These are phyloP conservation scores for Calycina herbarum DNA, from an alignment of 2,329 filamentous ascomycete genomes.

Conservation along the genomic window DNA sequence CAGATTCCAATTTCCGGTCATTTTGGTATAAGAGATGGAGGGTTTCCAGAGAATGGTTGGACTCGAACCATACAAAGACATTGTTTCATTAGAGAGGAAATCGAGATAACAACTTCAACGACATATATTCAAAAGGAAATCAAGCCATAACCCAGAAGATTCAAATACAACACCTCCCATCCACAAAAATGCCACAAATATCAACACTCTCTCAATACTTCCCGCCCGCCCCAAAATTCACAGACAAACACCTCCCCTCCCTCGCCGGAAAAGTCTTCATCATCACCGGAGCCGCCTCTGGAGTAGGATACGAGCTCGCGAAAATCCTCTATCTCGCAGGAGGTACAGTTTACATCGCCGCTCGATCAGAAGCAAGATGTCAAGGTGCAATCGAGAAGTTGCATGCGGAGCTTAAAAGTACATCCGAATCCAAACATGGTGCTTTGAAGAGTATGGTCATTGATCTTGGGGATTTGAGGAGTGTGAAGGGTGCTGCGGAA, in stretches of 20 bases:
- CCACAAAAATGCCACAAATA: not conserved
- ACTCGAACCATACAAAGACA: not conserved
- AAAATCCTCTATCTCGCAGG: slow-evolving; percentile 51
- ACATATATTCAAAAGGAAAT: too few relatives aligned
- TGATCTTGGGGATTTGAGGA: slow-evolving; percentile 33
- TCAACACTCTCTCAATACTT: not conserved
- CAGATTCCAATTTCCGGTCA: not conserved
- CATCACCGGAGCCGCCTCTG: slow-evolving; percentile 43
- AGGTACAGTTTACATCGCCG: slow-evolving; percentile 52
- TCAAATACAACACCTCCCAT: not conserved
- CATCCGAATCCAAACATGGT: slow-evolving; percentile 12
- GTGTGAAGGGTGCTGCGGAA: slow-evolving; percentile 31
- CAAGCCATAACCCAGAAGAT: not conserved
- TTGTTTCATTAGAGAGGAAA: not conserved
- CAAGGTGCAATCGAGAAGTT: slow-evolving; percentile 45
- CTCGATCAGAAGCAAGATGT: slow-evolving; percentile 44
- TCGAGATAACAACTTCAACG: too few relatives aligned
- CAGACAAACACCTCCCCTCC: not conserved
- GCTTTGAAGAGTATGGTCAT: slow-evolving; percentile 27
- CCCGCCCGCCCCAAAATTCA: not conserved
- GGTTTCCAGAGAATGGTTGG: not conserved
- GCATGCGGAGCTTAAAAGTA: slow-evolving; percentile 1
- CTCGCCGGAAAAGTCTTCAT: slow-evolving; percentile 34
- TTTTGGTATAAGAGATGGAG: not conserved
- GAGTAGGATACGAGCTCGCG: slow-evolving; percentile 48